Evolutionary conservation across 2,329 filamentous ascomycete species (phyloP).

Genomic region (Coccinonectria pachysandricola): DNA sequence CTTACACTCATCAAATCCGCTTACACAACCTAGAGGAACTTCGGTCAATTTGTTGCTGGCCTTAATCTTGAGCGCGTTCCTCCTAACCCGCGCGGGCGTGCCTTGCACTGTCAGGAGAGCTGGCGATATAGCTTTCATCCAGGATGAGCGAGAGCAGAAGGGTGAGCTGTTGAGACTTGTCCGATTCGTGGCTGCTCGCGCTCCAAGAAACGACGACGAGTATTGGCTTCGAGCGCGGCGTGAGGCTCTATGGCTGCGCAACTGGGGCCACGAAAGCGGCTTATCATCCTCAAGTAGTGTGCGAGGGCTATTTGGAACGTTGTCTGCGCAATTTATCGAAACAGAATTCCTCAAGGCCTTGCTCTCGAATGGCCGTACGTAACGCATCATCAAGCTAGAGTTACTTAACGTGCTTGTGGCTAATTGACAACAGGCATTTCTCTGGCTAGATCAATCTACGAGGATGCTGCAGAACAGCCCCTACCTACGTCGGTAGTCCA

Average conservation of each 20-base stretch:
- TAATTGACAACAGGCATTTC: too few species aligned
- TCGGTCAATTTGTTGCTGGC: conserved; percentile 52
- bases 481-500: conserved; percentile 43
- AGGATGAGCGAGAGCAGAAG: conserved; percentile 55
- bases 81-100: conserved; percentile 41
- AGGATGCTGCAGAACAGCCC: conserved; percentile 37
- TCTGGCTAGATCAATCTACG: conserved; percentile 53
- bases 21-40: conserved; percentile 50
- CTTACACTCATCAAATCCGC: conserved; percentile 46
- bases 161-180: conserved; percentile 49
- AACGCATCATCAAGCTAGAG: too few species aligned
- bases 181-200: conserved; percentile 36
- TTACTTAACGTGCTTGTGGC: too few species aligned
- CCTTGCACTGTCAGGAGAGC: conserved; percentile 41
- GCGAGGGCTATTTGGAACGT: conserved; percentile 51
- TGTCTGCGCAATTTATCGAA: conserved; percentile 54
- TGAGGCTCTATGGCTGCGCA: conserved; percentile 62
- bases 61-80: conserved; percentile 49
- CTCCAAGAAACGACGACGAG: conserved; percentile 49
- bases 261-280: conserved; percentile 48
- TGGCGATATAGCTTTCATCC: conserved; percentile 54
- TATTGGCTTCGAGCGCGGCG: conserved; percentile 53
- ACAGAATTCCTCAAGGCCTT: conserved; percentile 60
- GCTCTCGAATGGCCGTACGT: conserved; percentile 50
- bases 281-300: conserved; percentile 29